Evolutionary conservation across 2,329 filamentous ascomycete species (phyloP), one percentile per base, ranked within the genome.

Genomic region (Ceratocystis alfenasii): DNA sequence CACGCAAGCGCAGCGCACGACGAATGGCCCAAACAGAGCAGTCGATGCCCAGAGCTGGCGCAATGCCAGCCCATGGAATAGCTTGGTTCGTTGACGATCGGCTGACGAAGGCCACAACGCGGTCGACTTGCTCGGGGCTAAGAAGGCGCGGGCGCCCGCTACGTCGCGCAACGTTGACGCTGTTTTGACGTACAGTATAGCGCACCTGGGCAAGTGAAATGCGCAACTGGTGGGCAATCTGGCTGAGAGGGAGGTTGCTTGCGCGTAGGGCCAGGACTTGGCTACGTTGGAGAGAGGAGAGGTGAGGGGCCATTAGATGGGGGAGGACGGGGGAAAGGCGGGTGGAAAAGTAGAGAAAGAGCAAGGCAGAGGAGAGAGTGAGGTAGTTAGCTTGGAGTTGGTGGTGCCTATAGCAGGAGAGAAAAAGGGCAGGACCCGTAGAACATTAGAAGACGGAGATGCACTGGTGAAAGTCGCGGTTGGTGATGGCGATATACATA

Each of bases 231-330:
- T 63, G 64, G 45, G 66, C 66, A 33, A 67, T 67, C 55, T 67
- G 64, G 33, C 62, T 65, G 17, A 65, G 66, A 5, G 66, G 63
- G 28, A 67, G 63, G 53, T 67, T 67, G 63, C 62, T 62, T 46
- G 66, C 66, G 63, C 66, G 66, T 41, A 67, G 48, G 3, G 66
- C 46, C 33, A 67, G 66, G 17, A 67, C 63, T 59, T 67, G 66
- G 57, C 62, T 63, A 59, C 66, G 63, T 65, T 67, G 66, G 25
- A 67, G 57, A 36, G 66, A 67, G 63, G 66, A 67, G 17, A 67
- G 66, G 30, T 67, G 66, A 2, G 66, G 66, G 17, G 66, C 66
- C 66, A 67, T 67, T 53, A 8, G 30, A 36, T 44, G 44, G 55
- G 46, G 25, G 30, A 12, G n/a, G 60, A 46, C 10, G 48, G 28